Evolutionary conservation across 257 asterid genomes (phyloP), one percentile per base, ranked within the genome.

Genomic region (Solanum pinnatisectum): DNA sequence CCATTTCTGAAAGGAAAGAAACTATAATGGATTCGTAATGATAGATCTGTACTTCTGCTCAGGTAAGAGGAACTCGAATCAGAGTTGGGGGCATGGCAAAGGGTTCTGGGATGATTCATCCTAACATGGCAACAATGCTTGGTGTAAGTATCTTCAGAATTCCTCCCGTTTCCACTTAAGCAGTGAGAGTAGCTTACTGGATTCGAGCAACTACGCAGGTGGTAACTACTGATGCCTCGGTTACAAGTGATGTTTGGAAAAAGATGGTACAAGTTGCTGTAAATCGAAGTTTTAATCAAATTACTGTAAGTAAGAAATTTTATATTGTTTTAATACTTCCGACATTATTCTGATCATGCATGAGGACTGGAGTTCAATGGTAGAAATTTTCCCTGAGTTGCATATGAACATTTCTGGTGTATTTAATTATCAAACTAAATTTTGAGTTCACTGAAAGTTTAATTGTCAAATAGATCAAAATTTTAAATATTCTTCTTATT

Each of bases 41-140:
- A 82, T 82, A 49, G 2, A n/a, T 23, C 35, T 87, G 40, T 87
- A 67, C 84, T 37, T 87, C 42, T 85, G 60, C 85, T 89, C 91
- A 97, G 99, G 92, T 97, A 44, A 96, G 98, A 89, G 98, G 97
- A 84, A 90, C 90, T 59, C 91, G 74, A 84, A 88, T 96, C 71
- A 92, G 95, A 90, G 88, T 96, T 87, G 99, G 99, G 83, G 99
- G 99, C 85, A 97, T 96, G 98, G 98, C 99, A 65, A 97, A 97
- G 90, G 99, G 99, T 49, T 97, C 99, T 81, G 99, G 99, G 37
- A 97, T 96, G 98, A 97, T 97, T 91, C 99, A 96, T 91, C 99
- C 99, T 42, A 94, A 97, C 94, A 97, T 97, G 99, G 99, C 99
- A 84, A 97, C 98, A 83, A 94, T 97, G 99, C 99, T 97, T 84